A percentile compares a stretch with the other conserved stretches of the same genome.
These are phyloP conservation scores for Apophysomyces sp. DNA, from an alignment of 371 early-diverging fungal species.

Conservation along the genomic window DNA sequence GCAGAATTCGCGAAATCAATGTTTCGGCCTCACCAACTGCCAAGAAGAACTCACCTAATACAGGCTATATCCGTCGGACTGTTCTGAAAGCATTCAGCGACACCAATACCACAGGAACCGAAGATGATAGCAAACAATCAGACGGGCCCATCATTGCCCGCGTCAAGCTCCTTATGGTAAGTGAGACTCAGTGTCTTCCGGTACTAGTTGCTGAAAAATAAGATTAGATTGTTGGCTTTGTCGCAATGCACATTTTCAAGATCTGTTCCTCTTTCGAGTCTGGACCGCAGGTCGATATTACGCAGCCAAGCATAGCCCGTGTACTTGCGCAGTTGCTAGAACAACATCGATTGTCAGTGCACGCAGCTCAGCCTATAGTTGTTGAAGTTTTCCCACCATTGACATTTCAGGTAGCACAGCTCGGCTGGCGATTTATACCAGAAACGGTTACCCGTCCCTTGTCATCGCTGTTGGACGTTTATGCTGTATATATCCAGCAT, in stretches of 20 bases:
- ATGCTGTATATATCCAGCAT: slow-evolving; percentile 55
- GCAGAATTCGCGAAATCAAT: slow-evolving; percentile 20
- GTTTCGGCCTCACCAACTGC: not conserved
- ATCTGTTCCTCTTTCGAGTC: slow-evolving; percentile 49
- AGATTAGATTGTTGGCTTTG: slow-evolving; percentile 16
- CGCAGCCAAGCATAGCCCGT: slow-evolving; percentile 30
- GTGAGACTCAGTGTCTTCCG: not conserved
- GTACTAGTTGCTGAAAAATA: not conserved
- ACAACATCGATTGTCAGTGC: slow-evolving; percentile 27
- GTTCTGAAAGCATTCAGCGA: slow-evolving; percentile 50
- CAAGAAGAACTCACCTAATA: slow-evolving; percentile 18
- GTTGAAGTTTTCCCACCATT: slow-evolving; percentile 53
- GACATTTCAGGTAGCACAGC: slow-evolving; percentile 32
- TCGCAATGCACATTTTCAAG: slow-evolving; percentile 66
- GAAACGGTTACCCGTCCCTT: slow-evolving; percentile 37
- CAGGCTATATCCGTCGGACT: slow-evolving; percentile 43
- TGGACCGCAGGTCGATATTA: slow-evolving; percentile 23
- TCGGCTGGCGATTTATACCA: slow-evolving; percentile 12
- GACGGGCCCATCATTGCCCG: slow-evolving; percentile 52
- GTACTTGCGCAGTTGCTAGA: slow-evolving; percentile 35
- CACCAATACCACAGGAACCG: slow-evolving; percentile 12
- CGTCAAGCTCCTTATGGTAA: slow-evolving; percentile 48
- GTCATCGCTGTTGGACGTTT: slow-evolving; percentile 43
- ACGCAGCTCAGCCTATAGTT: slow-evolving; percentile 32
- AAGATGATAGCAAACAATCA: slow-evolving; percentile 33